Conservation (phyloP, 1,284 basidiomycete species). For the Apiotrichum porosum region DNA sequence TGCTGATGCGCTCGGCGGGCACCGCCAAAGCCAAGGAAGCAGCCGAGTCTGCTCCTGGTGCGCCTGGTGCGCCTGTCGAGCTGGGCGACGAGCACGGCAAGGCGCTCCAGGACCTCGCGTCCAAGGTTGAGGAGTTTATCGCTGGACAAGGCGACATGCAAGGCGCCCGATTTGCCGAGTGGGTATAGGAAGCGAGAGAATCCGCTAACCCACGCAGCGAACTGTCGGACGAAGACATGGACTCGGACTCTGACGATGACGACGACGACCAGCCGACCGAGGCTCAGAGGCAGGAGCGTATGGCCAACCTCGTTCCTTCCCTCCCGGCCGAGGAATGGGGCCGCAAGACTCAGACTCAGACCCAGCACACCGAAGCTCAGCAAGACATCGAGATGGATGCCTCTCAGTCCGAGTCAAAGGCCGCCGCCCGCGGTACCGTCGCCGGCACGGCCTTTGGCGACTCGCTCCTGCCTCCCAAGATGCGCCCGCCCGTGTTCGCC, state of each 20-base stretch:
- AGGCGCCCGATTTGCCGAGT: slow-evolving; percentile 85
- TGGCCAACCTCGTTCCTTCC: slow-evolving; percentile 46
- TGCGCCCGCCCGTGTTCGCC: slow-evolving; percentile 69
- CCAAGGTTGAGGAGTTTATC: slow-evolving; percentile 79
- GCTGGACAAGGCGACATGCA: slow-evolving; percentile 79
- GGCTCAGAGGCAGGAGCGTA: slow-evolving; percentile 34
- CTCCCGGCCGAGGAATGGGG: slow-evolving; percentile 50
- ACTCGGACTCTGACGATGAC: slow-evolving; percentile 30
- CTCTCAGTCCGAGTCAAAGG: not conserved
- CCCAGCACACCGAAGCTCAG: no score
- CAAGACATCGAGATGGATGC: slow-evolving; percentile 2
- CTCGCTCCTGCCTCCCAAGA: slow-evolving; percentile 42
- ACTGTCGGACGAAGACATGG: slow-evolving; percentile 50
- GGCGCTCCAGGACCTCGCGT: slow-evolving; percentile 67
- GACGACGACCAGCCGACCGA: slow-evolving; percentile 29
- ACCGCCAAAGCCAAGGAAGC: not conserved
- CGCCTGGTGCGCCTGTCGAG: slow-evolving; percentile 28
- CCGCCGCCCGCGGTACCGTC: not conserved
- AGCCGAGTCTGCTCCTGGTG: not conserved
- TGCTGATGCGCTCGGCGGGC: slow-evolving; percentile 34
- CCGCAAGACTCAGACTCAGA: slow-evolving; percentile 14
- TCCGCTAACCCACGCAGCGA: slow-evolving; percentile 25
- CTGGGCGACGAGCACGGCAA: slow-evolving; percentile 58
- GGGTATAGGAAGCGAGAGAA: slow-evolving; percentile 39
- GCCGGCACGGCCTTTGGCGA: slow-evolving; percentile 10